Conservation (phyloP, 2,329 filamentous ascomycete genomes). For the Trichoderma lentiforme region DNA sequence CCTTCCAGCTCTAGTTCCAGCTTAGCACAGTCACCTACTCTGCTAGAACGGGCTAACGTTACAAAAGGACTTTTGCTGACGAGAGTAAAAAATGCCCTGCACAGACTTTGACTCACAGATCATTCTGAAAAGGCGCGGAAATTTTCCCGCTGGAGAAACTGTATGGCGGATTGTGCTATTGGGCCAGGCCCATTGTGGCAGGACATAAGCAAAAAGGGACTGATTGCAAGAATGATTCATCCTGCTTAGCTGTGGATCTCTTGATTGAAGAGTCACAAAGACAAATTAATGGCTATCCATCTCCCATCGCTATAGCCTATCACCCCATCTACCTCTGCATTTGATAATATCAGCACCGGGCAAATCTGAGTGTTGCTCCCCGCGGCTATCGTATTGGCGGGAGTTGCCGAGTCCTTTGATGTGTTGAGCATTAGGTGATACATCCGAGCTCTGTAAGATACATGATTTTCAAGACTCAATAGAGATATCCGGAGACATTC, state of each 20-base stretch:
- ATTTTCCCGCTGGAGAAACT: background rate
- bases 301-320: background rate
- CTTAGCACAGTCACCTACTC: background rate
- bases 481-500: background rate
- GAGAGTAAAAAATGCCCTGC: background rate
- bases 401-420: background rate
- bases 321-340: no score
- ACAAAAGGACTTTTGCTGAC: background rate
- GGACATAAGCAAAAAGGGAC: background rate
- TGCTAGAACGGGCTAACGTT: background rate
- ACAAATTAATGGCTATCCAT: background rate
- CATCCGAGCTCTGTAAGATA: background rate
- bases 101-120: conserved; percentile 1
- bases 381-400: background rate
- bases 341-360: background rate
- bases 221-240: background rate
- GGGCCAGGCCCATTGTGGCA: conserved; percentile 8
- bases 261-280: background rate
- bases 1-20: background rate
- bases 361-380: background rate
- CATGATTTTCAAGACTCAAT: background rate
- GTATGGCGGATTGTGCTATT: background rate
- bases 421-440: background rate
- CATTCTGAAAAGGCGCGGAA: background rate
- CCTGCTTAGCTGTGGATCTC: background rate